Percentiles rank a stretch among this genome's conserved stretches.
phyloP scores from a whole-genome alignment of 177 flowering plant genomes.

The Tripterygium wilfordii region DNA sequence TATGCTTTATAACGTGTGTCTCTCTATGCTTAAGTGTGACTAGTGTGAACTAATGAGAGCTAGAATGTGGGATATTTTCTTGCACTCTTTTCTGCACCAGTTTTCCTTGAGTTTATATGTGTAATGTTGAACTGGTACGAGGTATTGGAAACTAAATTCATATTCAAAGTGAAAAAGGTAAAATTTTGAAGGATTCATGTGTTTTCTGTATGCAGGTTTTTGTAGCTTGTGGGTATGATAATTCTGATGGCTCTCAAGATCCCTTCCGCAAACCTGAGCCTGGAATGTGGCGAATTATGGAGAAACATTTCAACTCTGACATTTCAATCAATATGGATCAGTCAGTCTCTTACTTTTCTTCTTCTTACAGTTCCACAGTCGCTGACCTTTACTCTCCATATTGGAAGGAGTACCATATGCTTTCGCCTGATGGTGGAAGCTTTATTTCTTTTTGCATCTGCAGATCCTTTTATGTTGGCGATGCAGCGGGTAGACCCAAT shows the following conservation, averaged over 20 bases:
- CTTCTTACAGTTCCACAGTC: neutral
- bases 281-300: slow-evolving; percentile 96
- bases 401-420: neutral
- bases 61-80: too few species aligned
- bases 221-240: slow-evolving; percentile 78
- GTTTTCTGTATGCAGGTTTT: slow-evolving; percentile 56
- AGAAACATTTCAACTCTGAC: slow-evolving; percentile 83
- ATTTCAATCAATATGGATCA: slow-evolving; percentile 70
- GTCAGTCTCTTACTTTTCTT: slow-evolving; percentile 27
- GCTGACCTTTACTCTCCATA: neutral
- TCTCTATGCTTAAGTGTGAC: too few species aligned
- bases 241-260: slow-evolving; percentile 41
- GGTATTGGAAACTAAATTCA: too few species aligned
- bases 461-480: slow-evolving; percentile 98
- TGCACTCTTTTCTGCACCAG: too few species aligned
- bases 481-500: slow-evolving; percentile 77
- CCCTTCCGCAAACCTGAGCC: slow-evolving; percentile 80
- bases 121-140: too few species aligned
- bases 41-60: too few species aligned
- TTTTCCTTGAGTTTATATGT: too few species aligned
- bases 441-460: slow-evolving; percentile 4
- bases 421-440: neutral
- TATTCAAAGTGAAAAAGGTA: neutral
- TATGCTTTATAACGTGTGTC: too few species aligned
- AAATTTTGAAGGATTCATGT: neutral